Evolutionary conservation across 306 rosid genomes (phyloP).

Genomic region (Geum urbanum): DNA sequence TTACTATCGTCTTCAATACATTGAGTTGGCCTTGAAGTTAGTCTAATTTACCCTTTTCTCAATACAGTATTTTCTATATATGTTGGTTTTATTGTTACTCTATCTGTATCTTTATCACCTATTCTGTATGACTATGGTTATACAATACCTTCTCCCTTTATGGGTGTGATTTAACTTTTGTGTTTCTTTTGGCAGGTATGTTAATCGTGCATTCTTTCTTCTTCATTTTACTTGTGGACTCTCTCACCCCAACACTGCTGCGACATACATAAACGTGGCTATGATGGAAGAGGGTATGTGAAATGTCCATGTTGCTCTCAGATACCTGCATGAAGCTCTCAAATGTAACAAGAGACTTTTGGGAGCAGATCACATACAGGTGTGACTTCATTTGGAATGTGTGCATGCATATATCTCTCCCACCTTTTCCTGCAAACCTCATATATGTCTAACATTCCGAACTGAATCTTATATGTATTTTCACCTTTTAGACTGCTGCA

Average conservation of each 20-base stretch:
- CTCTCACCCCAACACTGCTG: conserved; percentile 97
- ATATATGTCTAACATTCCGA: neutral
- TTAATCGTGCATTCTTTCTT: conserved; percentile 88
- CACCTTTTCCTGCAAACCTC: neutral
- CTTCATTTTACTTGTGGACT: conserved; percentile 94
- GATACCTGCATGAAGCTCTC: conserved; percentile 96
- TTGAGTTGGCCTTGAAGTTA: conserved; percentile 93
- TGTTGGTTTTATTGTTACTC: neutral
- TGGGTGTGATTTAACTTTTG: conserved; percentile 26
- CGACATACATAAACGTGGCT: conserved; percentile 93
- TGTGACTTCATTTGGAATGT: conserved; percentile 21
- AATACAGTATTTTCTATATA: conserved; percentile 6
- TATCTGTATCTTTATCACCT: neutral
- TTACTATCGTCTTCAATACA: conserved; percentile 90
- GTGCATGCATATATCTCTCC: neutral
- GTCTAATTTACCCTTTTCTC: conserved; percentile 22
- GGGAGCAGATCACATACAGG: conserved; percentile 98
- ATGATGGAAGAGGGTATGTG: conserved; percentile 99
- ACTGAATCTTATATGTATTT: conserved; percentile 17
- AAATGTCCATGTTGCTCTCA: conserved; percentile 89
- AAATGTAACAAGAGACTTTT: conserved; percentile 91
- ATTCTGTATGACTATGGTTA: neutral
- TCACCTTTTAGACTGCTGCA: conserved; percentile 73
- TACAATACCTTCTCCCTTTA: neutral
- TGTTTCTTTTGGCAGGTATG: conserved; percentile 52